Percentiles rank a stretch among this genome's conserved stretches.
phyloP scores from a whole-genome alignment of 345 rosid species.

The Euphorbia lathyris region DNA sequence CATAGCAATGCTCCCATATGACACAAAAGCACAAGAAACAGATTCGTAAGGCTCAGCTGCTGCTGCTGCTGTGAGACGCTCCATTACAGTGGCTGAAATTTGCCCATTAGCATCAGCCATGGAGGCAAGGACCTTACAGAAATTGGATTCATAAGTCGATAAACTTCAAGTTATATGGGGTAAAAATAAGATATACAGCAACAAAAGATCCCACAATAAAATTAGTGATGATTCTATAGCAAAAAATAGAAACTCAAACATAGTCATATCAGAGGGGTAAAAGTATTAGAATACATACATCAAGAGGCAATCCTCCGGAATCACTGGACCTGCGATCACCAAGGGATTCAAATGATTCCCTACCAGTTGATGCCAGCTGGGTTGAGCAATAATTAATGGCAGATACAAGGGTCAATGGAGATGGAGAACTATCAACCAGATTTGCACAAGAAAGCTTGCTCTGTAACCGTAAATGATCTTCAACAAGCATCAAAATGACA shows the following conservation, averaged over 20 bases:
- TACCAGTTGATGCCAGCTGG: constrained; percentile 36
- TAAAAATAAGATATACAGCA: constrained; percentile 9
- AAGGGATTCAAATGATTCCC: constrained; percentile 54
- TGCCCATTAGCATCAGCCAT: constrained; percentile 98
- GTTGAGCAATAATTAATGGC: constrained; percentile 48
- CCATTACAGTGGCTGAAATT: constrained; percentile 86
- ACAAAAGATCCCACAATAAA: constrained; percentile 15
- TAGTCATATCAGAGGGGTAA: neutral
- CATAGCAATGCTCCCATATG: constrained; percentile 92
- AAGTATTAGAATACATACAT: constrained; percentile 52
- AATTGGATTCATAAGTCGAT: constrained; percentile 13
- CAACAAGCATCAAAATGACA: constrained; percentile 97
- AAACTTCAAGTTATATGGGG: constrained; percentile 6
- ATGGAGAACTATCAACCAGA: constrained; percentile 52
- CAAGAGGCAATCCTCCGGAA: constrained; percentile 71
- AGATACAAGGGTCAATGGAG: constrained; percentile 73
- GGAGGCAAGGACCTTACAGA: constrained; percentile 82
- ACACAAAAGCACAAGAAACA: constrained; percentile 95
- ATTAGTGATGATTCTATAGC: neutral
- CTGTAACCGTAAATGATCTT: constrained; percentile 95
- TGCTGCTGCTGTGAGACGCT: constrained; percentile 91
- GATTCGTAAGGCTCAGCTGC: constrained; percentile 98
- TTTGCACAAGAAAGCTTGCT: constrained; percentile 76
- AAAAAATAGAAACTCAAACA: neutral
- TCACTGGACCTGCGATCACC: constrained; percentile 63